phyloP scores from a whole-genome alignment of 805 yeast genomes.

The Suhomyces xylopsoci region DNA sequence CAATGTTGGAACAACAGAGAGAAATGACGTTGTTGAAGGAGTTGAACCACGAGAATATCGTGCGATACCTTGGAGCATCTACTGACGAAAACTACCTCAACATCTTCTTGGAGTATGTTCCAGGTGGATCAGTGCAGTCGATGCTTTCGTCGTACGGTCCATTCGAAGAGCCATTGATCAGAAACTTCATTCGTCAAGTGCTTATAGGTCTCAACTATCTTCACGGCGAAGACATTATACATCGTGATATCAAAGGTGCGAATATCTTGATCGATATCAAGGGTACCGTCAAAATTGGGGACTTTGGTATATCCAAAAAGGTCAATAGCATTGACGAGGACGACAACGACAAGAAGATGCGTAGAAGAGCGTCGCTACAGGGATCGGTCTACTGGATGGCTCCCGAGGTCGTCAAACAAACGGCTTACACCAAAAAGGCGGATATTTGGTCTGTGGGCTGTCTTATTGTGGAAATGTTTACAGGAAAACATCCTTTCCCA shows the following conservation, averaged over 20 bases:
- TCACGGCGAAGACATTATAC: slow-evolving; percentile 74
- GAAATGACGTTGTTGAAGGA: slow-evolving; percentile 78
- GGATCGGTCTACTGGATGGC: slow-evolving; percentile 99
- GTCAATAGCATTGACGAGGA: slow-evolving; percentile 21
- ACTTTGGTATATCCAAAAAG: slow-evolving; percentile 73
- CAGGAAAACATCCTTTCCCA: slow-evolving; percentile 96
- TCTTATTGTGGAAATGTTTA: slow-evolving; percentile 88
- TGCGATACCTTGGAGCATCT: slow-evolving; percentile 85
- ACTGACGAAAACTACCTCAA: slow-evolving; percentile 68
- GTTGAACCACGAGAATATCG: slow-evolving; percentile 87
- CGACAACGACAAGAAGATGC: slow-evolving; percentile 25
- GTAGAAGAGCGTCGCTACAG: slow-evolving; percentile 75
- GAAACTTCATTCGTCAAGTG: slow-evolving; percentile 73
- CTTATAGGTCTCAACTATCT: slow-evolving; percentile 70
- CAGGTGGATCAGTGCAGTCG: slow-evolving; percentile 53
- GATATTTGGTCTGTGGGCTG: slow-evolving; percentile 99
- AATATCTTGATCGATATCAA: slow-evolving; percentile 77
- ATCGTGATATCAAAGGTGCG: slow-evolving; percentile 87
- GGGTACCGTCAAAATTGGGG: slow-evolving; percentile 80
- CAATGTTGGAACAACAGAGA: slow-evolving; percentile 77
- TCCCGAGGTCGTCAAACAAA: slow-evolving; percentile 95
- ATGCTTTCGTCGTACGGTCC: slow-evolving; percentile 74
- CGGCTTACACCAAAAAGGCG: slow-evolving; percentile 85
- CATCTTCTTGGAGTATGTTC: slow-evolving; percentile 58
- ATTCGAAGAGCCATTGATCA: slow-evolving; percentile 71